Conservation (phyloP, 2,329 filamentous ascomycete species). For the Neonectria neomacrospora region DNA sequence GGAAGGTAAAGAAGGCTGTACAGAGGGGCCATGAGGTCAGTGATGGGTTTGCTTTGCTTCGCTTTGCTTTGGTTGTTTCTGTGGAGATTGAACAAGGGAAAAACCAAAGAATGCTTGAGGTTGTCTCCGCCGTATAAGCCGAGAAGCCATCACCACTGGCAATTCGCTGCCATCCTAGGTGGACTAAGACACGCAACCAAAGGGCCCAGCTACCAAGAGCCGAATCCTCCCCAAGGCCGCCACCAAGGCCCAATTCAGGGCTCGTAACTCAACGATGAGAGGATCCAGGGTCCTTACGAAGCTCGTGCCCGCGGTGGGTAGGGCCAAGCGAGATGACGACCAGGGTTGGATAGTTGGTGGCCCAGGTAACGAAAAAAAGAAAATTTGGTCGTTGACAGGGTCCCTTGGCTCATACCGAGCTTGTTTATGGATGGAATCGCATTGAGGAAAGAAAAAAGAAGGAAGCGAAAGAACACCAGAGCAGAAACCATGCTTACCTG, state of each 20-base stretch:
- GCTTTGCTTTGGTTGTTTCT: constrained; percentile 3
- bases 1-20: constrained; percentile 86
- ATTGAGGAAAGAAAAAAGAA: not conserved
- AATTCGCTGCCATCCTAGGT: not conserved
- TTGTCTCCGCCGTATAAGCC: not conserved
- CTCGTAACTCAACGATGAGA: not conserved
- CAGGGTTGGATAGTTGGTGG: constrained; percentile 24
- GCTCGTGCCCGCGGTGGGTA: constrained; percentile 18
- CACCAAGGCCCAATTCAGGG: not conserved
- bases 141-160: not conserved
- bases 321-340: constrained; percentile 24
- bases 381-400: constrained; percentile 16
- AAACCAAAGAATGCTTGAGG: too few species aligned
- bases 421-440: constrained; percentile 15
- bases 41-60: constrained; percentile 7
- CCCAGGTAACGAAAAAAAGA: constrained; percentile 28
- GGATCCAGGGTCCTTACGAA: constrained; percentile 8
- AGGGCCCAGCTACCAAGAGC: not conserved
- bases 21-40: constrained; percentile 30
- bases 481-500: constrained; percentile 59
- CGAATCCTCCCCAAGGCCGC: not conserved
- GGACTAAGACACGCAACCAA: not conserved
- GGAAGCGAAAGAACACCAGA: constrained; percentile 11
- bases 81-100: not conserved
- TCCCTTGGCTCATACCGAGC: constrained; percentile 5